phyloP scores from a whole-genome alignment of 73 alveolate species.

The Stentor coeruleus region DNA sequence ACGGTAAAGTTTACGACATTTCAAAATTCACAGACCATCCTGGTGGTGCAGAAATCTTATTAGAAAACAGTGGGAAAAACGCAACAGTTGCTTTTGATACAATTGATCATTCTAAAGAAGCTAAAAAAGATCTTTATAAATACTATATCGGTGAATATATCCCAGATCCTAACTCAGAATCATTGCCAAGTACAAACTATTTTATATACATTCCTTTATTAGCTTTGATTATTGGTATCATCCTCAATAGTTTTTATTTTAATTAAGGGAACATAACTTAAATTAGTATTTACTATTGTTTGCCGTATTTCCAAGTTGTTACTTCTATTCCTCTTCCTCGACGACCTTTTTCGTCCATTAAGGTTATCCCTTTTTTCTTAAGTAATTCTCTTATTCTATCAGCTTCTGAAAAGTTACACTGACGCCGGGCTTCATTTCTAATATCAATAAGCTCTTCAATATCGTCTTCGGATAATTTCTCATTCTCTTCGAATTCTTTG shows the following conservation, averaged over 20 bases:
- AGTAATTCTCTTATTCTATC: slow-evolving; percentile 39
- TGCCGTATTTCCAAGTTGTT: slow-evolving; percentile 34
- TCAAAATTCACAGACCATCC: slow-evolving; percentile 62
- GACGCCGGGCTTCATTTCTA: slow-evolving; percentile 43
- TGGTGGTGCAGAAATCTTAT: slow-evolving; percentile 63
- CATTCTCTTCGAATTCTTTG: slow-evolving; percentile 17
- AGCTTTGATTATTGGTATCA: no score
- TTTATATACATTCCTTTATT: no score
- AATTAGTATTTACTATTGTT: slow-evolving; percentile 5
- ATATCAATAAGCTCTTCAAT: slow-evolving; percentile 27
- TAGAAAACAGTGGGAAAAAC: slow-evolving; percentile 80
- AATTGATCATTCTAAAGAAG: not conserved
- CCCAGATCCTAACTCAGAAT: no score
- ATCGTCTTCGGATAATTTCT: slow-evolving; percentile 23
- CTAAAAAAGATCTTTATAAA: not conserved
- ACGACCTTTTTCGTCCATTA: slow-evolving; percentile 41
- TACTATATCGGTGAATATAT: not conserved
- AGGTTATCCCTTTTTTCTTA: slow-evolving; percentile 29
- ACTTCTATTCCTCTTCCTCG: slow-evolving; percentile 39
- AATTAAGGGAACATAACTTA: no score
- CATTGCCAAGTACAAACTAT: no score
- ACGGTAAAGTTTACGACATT: slow-evolving; percentile 71
- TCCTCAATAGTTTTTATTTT: no score
- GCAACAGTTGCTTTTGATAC: slow-evolving; percentile 38
- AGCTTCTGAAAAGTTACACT: slow-evolving; percentile 36